Percentiles rank a stretch among this genome's conserved stretches.
Evolutionary conservation across 805 yeast genomes (phyloP).

Genomic region (Sugiyamaella valdiviana): DNA sequence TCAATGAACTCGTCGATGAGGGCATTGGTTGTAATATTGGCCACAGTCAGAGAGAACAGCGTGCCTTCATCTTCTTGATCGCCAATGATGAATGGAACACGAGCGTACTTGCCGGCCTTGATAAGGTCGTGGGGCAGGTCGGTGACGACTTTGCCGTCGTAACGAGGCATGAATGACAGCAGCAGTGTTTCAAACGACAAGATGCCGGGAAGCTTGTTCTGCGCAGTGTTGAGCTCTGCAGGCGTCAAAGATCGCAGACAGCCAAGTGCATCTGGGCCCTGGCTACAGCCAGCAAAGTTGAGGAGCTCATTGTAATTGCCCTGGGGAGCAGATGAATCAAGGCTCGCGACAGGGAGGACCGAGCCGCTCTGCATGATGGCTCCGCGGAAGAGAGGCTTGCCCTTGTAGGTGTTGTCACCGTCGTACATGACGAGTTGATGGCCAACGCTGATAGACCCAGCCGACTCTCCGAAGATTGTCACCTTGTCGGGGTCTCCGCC

Average conservation of each 20-base stretch:
- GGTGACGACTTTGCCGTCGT: constrained; percentile 12
- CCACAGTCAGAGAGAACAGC: constrained; percentile 5
- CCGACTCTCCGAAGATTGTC: constrained; percentile 35
- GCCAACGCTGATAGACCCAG: constrained; percentile 28
- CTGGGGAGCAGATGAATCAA: constrained; percentile 6
- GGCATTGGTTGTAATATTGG: constrained; percentile 8
- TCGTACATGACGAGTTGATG: constrained; percentile 11
- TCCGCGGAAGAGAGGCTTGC: constrained; percentile 14
- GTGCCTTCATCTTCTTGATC: constrained; percentile 20
- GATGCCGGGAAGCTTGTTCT: constrained; percentile 8
- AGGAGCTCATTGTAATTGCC: constrained; percentile 9
- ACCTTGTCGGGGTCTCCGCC: constrained; percentile 35
- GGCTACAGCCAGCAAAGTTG: constrained; percentile 8
- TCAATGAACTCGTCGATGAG: constrained; percentile 3
- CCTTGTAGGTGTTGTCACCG: constrained; percentile 14
- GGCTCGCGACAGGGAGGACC: constrained; percentile 3
- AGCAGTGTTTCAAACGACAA: constrained; percentile 7
- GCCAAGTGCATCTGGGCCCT: constrained; percentile 1
- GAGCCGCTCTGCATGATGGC: constrained; percentile 19
- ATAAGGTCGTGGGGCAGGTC: constrained; percentile 6
- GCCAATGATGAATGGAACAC: constrained; percentile 16
- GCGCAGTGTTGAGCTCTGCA: constrained; percentile 6
- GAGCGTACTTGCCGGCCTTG: constrained; percentile 8
- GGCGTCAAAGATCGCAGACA: constrained; percentile 13
- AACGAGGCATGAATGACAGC: constrained; percentile 14